Conservation (phyloP, 2,329 filamentous ascomycete genomes). For the Aspergillus tubingensis region DNA sequence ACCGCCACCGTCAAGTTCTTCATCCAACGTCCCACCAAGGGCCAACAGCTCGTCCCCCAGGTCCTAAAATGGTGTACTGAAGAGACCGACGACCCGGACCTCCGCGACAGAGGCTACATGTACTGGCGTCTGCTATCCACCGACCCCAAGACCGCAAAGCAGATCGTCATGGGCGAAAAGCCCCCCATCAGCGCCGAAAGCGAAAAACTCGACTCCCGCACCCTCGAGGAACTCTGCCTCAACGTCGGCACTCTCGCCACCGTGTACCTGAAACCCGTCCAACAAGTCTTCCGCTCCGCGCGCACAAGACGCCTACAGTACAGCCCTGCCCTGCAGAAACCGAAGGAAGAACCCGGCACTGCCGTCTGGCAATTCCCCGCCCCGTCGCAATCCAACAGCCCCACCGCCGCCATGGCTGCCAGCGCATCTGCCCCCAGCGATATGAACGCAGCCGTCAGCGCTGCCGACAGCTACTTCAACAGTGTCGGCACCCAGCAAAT, state of each 20-base stretch:
- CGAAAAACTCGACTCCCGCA: slow-evolving; percentile 86
- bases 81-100: slow-evolving; percentile 97
- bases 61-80: slow-evolving; percentile 98
- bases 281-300: slow-evolving; percentile 91
- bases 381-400: slow-evolving; percentile 28
- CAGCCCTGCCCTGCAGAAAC: slow-evolving; percentile 80
- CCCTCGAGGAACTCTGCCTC: slow-evolving; percentile 94
- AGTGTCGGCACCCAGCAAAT: slow-evolving; percentile 73
- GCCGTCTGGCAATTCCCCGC: slow-evolving; percentile 40
- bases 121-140: slow-evolving; percentile 97
- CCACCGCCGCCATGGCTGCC: slow-evolving; percentile 30
- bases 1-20: slow-evolving; percentile 98
- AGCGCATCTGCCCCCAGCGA: slow-evolving; percentile 46
- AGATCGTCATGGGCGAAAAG: slow-evolving; percentile 96
- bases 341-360: slow-evolving; percentile 48
- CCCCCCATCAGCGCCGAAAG: slow-evolving; percentile 94
- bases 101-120: slow-evolving; percentile 96
- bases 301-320: slow-evolving; percentile 77
- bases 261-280: slow-evolving; percentile 95
- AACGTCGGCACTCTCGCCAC: slow-evolving; percentile 95
- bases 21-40: slow-evolving; percentile 93
- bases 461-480: slow-evolving; percentile 88
- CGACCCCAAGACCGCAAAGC: slow-evolving; percentile 81
- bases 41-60: slow-evolving; percentile 87
- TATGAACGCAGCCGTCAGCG: slow-evolving; percentile 72